Base-by-base conservation (phyloP, 441 rosid species). In the Arabidopsis lyrata region DNA sequence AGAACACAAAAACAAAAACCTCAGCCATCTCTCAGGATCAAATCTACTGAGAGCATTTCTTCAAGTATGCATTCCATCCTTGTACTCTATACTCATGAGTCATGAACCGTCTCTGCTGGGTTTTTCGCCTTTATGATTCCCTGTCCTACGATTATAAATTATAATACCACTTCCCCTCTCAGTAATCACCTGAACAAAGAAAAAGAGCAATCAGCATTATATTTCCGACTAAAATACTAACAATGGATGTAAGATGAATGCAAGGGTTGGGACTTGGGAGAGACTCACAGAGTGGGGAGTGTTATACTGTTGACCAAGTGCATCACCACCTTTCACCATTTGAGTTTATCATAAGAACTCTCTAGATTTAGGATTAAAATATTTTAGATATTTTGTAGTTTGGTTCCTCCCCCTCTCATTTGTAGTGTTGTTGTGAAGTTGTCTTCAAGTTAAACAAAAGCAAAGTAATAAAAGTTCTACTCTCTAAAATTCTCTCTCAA, bases 121-220 rank as follows among this genome's bases (percentile, higher is more conserved):
- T 92, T 79, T 15, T 84, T 77, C 3, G 97, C 97, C 85, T 86
- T 95, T 39, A 92, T 90, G 78, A 92, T 95, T 73, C 97, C 1
- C 97, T n/a, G 88, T n/a, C 99, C 99, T 10, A 95, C 97, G 8
- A 92, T 92, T 68, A 95, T 90, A 14, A n/a, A n/a, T n/a, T n/a
- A n/a, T n/a, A n/a, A n/a, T n/a, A 73, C 92, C 99, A 22, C 97
- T 92, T 24, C 95, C 97, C 63, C 97, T 82, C 70, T 92, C 97
- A 49, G 77, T 78, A 50, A 95, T 89, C 47, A 92, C 97, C 97
- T 94, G 85, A 20, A 81, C 63, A 38, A 70, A 49, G 55, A 61
- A 48, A 36, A 59, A 22, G 34, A 24, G 8, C 15, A 39, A 53
- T 66, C 29, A 24, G 3, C 47, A 32, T 68, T 55, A 11, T 8